Evolutionary conservation across 345 rosid genomes (phyloP).

Genomic region (Populus alba): DNA sequence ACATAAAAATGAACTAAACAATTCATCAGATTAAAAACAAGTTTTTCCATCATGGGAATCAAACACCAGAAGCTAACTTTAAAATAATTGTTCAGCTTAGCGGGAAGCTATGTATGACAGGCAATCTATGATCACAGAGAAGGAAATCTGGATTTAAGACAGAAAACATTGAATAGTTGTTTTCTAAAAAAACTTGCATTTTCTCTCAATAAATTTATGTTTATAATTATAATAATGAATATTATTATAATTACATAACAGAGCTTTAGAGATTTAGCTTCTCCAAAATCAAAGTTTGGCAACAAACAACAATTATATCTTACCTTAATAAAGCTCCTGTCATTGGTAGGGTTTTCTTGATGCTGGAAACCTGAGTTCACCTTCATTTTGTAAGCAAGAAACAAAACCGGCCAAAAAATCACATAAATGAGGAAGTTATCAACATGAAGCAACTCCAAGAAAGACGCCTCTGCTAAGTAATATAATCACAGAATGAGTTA

Average conservation of each 20-base stretch:
- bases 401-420: background rate
- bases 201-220: background rate
- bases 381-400: slow-evolving; percentile 25
- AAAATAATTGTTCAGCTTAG: background rate
- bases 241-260: background rate
- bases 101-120: background rate
- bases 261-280: background rate
- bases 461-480: background rate
- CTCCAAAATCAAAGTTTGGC: slow-evolving; percentile 15
- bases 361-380: slow-evolving; percentile 59
- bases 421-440: background rate
- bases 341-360: slow-evolving; percentile 27
- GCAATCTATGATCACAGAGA: background rate
- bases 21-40: background rate
- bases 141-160: background rate
- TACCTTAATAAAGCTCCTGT: slow-evolving; percentile 67
- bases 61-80: background rate
- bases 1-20: slow-evolving; percentile 4
- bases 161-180: background rate
- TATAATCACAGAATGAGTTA: background rate
- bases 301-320: slow-evolving; percentile 42
- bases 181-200: background rate
- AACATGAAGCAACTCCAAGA: background rate
- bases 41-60: background rate
- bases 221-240: background rate